A percentile compares a stretch with the other conserved stretches of the same genome.
Evolutionary conservation across 176 grass and related monocot species (phyloP).

Genomic region (bread wheat (Triticum aestivum)): IWGSC_CS_RefSeq_v2.1 NC_057803.1:671103026-671103525

Average conservation of each 20-base stretch:
- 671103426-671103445: slow-evolving; percentile 96
- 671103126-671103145: slow-evolving; percentile 86
- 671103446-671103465: slow-evolving; percentile 71
- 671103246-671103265: slow-evolving; percentile 68
- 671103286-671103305: slow-evolving; percentile 75
- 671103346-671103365: slow-evolving; percentile 3
- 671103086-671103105: neutral
- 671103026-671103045: slow-evolving; percentile 35
- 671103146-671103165: slow-evolving; percentile 83
- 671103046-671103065: neutral
- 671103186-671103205: slow-evolving; percentile 46
- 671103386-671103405: neutral
- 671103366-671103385: neutral
- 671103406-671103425: slow-evolving; percentile 70
- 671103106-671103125: slow-evolving; percentile 72
- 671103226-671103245: slow-evolving; percentile 69
- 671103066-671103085: neutral
- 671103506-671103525: slow-evolving; percentile 54
- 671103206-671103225: slow-evolving; percentile 76
- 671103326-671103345: slow-evolving; percentile 50
- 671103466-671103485: slow-evolving; percentile 87
- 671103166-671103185: slow-evolving; percentile 49
- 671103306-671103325: slow-evolving; percentile 95
- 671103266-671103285: slow-evolving; percentile 82
- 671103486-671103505: slow-evolving; percentile 90